These are phyloP conservation scores for Alternaria ventricosa DNA, from an alignment of 2,329 filamentous ascomycete genomes.

Conservation along the genomic window DNA sequence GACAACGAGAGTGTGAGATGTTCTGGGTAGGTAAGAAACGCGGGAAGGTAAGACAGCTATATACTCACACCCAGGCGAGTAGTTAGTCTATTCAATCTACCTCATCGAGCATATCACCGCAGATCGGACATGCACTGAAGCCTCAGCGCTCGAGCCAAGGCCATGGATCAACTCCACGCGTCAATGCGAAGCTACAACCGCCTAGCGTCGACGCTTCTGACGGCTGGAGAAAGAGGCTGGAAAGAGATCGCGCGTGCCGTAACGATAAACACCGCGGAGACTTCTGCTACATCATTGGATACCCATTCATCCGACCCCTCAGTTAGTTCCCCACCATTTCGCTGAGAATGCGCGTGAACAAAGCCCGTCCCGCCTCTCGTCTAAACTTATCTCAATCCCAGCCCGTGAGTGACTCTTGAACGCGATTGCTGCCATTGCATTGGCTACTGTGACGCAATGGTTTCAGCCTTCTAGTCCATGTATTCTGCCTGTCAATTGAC, in stretches of 20 bases:
- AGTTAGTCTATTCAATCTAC: constrained; percentile 24
- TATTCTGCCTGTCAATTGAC: background rate
- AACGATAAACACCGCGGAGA: constrained; percentile 14
- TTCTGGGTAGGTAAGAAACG: constrained; percentile 9
- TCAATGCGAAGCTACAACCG: constrained; percentile 31
- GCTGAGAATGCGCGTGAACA: constrained; percentile 14
- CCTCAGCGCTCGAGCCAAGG: constrained; percentile 25
- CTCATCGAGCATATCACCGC: constrained; percentile 30
- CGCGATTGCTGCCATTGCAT: background rate
- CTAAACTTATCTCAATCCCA: constrained; percentile 21
- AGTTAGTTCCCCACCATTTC: constrained; percentile 22
- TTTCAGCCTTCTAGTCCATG: background rate
- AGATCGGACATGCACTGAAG: constrained; percentile 24
- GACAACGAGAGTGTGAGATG: constrained; percentile 35
- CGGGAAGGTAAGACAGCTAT: constrained; percentile 34
- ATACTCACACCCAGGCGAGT: constrained; percentile 28
- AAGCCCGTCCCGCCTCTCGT: constrained; percentile 26
- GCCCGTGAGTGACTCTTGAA: background rate
- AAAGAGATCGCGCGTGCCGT: constrained; percentile 14
- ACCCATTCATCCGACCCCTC: constrained; percentile 32
- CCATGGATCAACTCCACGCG: constrained; percentile 36
- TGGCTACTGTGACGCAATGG: background rate
- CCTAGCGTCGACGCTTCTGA: constrained; percentile 29
- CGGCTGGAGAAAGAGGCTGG: constrained; percentile 32
- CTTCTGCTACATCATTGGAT: constrained; percentile 23